phyloP scores from a whole-genome alignment of 192 early-diverging fungal species.

The Spizellomyces punctatus region DNA sequence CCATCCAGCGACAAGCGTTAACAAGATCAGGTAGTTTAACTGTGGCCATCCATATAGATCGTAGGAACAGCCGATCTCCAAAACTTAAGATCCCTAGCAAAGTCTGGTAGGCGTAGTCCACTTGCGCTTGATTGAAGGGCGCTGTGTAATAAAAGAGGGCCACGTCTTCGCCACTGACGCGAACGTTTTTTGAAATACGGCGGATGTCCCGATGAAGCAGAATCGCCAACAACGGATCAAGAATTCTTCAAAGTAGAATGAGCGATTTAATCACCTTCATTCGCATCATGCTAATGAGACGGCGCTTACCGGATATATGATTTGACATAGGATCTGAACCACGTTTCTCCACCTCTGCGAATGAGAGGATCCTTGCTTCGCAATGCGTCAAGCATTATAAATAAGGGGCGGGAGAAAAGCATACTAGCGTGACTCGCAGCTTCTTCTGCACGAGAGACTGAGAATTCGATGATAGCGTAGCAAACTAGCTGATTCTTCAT shows the following conservation, averaged over 20 bases:
- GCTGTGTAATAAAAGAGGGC: conserved; percentile 54
- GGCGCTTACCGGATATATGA: conserved; percentile 48
- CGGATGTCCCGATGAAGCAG: conserved; percentile 32
- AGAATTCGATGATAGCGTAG: not conserved
- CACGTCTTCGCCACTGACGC: conserved; percentile 19
- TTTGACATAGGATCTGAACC: conserved; percentile 68
- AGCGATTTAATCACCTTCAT: not conserved
- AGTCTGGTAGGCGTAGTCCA: conserved; percentile 66
- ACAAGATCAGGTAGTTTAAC: too few relatives aligned
- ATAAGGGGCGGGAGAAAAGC: conserved; percentile 74
- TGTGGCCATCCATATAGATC: conserved; percentile 40
- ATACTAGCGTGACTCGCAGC: conserved; percentile 39
- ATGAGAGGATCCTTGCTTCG: conserved; percentile 54
- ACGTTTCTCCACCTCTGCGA: conserved; percentile 66
- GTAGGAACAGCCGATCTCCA: conserved; percentile 57
- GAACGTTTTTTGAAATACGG: not conserved
- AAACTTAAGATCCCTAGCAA: conserved; percentile 54
- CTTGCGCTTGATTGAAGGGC: conserved; percentile 68
- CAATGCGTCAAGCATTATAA: conserved; percentile 77
- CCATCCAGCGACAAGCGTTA: too few relatives aligned
- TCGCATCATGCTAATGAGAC: too few relatives aligned
- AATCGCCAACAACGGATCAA: conserved; percentile 61
- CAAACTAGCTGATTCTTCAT: not conserved
- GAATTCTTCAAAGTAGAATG: conserved; percentile 38
- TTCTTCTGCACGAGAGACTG: conserved; percentile 22